Evolutionary conservation across 192 early-diverging fungal genomes (phyloP).

Genomic region (Coemansia asiatica): DNA sequence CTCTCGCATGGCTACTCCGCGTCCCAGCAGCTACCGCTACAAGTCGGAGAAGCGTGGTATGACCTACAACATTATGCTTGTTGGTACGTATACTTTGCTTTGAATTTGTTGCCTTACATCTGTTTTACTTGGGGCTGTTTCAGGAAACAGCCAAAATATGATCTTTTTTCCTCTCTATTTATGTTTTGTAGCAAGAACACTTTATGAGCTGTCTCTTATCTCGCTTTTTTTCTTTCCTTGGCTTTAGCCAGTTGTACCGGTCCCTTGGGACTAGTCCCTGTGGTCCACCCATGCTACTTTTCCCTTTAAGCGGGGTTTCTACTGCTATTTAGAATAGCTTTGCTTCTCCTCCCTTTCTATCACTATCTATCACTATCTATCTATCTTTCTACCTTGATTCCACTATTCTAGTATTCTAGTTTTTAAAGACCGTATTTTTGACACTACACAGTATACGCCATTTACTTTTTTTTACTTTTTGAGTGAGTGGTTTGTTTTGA

Average conservation of each 20-base stretch:
- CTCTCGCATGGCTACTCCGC: conserved; percentile 49
- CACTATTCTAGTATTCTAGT: too few species aligned
- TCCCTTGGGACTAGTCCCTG: neutral
- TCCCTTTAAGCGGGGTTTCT: neutral
- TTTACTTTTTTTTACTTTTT: neutral
- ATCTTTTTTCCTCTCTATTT: neutral
- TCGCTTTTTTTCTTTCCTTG: neutral
- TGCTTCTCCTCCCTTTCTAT: neutral
- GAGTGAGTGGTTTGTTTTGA: neutral
- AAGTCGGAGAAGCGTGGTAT: conserved; percentile 97
- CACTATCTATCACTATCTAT: neutral
- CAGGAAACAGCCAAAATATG: neutral
- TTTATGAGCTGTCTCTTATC: neutral
- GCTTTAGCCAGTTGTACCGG: neutral
- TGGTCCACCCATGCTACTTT: neutral
- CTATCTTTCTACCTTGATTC: too few species aligned
- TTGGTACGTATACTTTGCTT: conserved; percentile 63
- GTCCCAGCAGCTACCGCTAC: conserved; percentile 66
- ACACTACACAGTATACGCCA: too few species aligned
- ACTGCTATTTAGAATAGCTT: neutral
- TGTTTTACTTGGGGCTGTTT: neutral
- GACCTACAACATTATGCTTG: conserved; percentile 97
- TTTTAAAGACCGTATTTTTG: too few species aligned
- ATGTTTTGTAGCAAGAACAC: too few species aligned
- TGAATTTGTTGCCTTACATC: neutral